Evolutionary conservation across 176 grass and related monocot species (phyloP).

Genomic region (Rhynchospora breviuscula): DNA sequence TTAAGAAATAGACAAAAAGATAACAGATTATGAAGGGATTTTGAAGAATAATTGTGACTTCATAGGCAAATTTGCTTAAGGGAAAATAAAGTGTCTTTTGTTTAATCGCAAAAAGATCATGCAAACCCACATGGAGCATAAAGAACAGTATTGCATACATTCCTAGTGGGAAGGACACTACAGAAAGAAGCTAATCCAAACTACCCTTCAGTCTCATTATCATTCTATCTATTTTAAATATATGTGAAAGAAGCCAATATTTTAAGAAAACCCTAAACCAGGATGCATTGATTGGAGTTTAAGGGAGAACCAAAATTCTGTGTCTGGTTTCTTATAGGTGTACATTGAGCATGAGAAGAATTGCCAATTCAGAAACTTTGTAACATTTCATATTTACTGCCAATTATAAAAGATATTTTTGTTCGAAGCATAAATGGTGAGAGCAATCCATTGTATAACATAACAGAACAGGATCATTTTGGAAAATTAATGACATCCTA

Average conservation of each 20-base stretch:
- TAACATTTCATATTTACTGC: background rate
- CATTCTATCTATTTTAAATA: background rate
- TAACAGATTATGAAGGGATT: background rate
- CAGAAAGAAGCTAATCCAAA: background rate
- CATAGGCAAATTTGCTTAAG: background rate
- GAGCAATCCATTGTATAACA: background rate
- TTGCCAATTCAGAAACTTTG: background rate
- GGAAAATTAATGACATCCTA: background rate
- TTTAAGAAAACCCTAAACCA: background rate
- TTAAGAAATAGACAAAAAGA: background rate
- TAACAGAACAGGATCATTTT: background rate
- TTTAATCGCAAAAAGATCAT: slow-evolving; percentile 2
- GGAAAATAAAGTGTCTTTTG: background rate
- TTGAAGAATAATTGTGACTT: background rate
- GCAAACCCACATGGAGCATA: background rate
- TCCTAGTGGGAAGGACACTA: background rate
- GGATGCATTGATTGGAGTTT: background rate
- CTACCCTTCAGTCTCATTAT: background rate
- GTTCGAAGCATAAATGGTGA: background rate
- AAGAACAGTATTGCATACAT: background rate
- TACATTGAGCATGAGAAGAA: background rate
- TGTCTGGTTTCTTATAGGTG: background rate
- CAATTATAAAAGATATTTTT: background rate
- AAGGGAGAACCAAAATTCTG: background rate
- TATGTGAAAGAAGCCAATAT: background rate